Conservation (phyloP, 2,329 filamentous ascomycete genomes). For the Botryosphaeria agaves region DNA sequence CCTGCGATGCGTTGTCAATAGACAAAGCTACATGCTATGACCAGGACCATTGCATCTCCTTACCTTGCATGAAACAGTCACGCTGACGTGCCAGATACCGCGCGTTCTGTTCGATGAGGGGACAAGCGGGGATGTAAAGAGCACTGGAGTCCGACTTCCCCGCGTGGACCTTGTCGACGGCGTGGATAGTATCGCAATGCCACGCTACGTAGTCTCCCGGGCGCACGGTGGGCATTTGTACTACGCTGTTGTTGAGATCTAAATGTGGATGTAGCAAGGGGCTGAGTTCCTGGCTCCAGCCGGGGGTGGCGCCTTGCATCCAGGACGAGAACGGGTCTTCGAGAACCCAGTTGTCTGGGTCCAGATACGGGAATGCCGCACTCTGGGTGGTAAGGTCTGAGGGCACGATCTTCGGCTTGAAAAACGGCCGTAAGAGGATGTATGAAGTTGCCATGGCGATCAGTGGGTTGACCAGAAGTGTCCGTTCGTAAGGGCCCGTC, state of each 20-base stretch:
- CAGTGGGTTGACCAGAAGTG: slow-evolving; percentile 1
- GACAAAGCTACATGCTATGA: too few relatives aligned
- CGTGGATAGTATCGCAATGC: slow-evolving; percentile 61
- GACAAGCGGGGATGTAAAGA: slow-evolving; percentile 76
- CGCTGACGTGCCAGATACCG: slow-evolving; percentile 54
- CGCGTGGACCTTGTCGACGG: slow-evolving; percentile 62
- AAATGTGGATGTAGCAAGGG: slow-evolving; percentile 40
- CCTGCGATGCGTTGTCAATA: too few relatives aligned
- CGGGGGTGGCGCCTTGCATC: slow-evolving; percentile 41
- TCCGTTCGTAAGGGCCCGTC: slow-evolving; percentile 1
- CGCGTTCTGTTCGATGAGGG: slow-evolving; percentile 58
- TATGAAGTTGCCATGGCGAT: neutral
- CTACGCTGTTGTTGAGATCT: slow-evolving; percentile 39
- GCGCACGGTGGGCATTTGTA: slow-evolving; percentile 39
- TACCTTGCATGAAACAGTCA: slow-evolving; percentile 54
- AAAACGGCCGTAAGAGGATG: slow-evolving; percentile 1
- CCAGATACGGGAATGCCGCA: neutral
- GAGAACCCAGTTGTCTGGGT: neutral
- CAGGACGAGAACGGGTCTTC: slow-evolving; percentile 15
- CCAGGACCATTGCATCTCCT: too few relatives aligned
- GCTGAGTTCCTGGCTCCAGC: slow-evolving; percentile 41
- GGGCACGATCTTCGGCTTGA: neutral
- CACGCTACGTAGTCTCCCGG: slow-evolving; percentile 47
- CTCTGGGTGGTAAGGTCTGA: neutral
- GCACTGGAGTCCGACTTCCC: slow-evolving; percentile 65